Evolutionary conservation across 176 grass and related monocot genomes (phyloP).

Genomic region (Chrysopogon serrulatus): DNA sequence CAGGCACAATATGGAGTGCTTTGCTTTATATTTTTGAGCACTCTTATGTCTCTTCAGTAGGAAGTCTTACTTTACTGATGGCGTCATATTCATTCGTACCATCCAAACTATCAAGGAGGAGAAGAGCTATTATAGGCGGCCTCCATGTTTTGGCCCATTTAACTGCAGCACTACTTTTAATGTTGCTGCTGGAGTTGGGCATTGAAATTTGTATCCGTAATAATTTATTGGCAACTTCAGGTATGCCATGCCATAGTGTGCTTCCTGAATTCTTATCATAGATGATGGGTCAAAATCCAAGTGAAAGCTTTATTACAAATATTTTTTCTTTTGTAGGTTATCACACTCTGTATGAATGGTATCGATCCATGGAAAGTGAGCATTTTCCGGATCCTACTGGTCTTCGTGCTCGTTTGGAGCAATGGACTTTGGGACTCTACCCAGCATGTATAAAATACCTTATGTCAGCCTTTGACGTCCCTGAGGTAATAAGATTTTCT

Average conservation of each 20-base stretch:
- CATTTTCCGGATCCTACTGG: constrained; percentile 96
- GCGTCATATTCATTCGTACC: constrained; percentile 81
- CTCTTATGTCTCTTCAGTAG: constrained; percentile 79
- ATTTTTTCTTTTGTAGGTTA: constrained; percentile 47
- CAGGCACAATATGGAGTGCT: constrained; percentile 67
- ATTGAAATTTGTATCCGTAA: constrained; percentile 98
- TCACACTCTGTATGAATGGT: constrained; percentile 92
- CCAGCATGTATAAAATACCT: constrained; percentile 98
- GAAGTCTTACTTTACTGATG: constrained; percentile 63
- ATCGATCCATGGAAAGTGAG: constrained; percentile 91
- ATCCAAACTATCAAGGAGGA: constrained; percentile 85
- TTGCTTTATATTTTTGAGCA: constrained; percentile 87
- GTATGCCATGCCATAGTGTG: constrained; percentile 33
- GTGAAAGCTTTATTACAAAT: neutral
- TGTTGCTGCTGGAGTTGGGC: constrained; percentile 90
- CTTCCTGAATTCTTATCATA: neutral
- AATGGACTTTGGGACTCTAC: constrained; percentile 94
- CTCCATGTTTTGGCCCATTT: constrained; percentile 90
- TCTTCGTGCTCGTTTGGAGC: constrained; percentile 77
- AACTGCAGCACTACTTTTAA: constrained; percentile 79
- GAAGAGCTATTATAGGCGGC: constrained; percentile 65
- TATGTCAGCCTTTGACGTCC: constrained; percentile 96
- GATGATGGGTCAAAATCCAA: neutral
- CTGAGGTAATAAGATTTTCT: constrained; percentile 54
- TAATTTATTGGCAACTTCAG: constrained; percentile 92